Conservation (phyloP, 768 basidiomycete species). For the Serendipita vermifera region DNA sequence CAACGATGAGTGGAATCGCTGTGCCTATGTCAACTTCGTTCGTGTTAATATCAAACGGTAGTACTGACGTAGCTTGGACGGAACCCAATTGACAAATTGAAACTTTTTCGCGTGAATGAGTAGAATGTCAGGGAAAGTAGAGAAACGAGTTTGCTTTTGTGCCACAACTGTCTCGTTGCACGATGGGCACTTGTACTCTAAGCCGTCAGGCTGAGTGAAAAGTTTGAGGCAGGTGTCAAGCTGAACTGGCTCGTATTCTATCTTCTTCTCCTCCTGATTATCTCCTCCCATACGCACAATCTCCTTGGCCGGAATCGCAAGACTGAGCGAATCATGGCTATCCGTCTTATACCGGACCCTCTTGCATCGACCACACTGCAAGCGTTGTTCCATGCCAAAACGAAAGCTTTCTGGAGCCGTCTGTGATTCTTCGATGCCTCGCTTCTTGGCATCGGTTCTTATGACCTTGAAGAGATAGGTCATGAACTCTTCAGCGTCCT, state of each 20-base stretch:
- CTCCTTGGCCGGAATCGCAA: conserved; percentile 59
- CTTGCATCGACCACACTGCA: conserved; percentile 68
- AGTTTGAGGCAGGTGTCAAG: conserved; percentile 49
- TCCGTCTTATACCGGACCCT: conserved; percentile 78
- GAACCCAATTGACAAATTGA: conserved; percentile 93
- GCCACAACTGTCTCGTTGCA: conserved; percentile 61
- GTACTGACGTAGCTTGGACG: conserved; percentile 71
- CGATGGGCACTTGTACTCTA: conserved; percentile 71
- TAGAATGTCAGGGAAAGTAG: conserved; percentile 78
- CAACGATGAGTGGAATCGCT: conserved; percentile 78
- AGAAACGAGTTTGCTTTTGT: conserved; percentile 57
- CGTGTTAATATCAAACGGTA: background rate
- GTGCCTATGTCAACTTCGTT: conserved; percentile 1
- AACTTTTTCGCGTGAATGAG: conserved; percentile 89
- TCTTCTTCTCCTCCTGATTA: conserved; percentile 47
- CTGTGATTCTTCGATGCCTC: conserved; percentile 25
- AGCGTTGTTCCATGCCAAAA: conserved; percentile 74
- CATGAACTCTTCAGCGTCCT: conserved; percentile 94
- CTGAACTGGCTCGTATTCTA: conserved; percentile 46
- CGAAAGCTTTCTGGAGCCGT: conserved; percentile 69
- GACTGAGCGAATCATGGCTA: conserved; percentile 57
- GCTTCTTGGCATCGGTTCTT: conserved; percentile 48
- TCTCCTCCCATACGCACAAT: conserved; percentile 25
- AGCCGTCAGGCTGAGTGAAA: conserved; percentile 43
- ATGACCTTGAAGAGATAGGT: conserved; percentile 63